phyloP scores from a whole-genome alignment of 2,329 filamentous ascomycete genomes.

The Lasiodiplodia theobromae region DNA sequence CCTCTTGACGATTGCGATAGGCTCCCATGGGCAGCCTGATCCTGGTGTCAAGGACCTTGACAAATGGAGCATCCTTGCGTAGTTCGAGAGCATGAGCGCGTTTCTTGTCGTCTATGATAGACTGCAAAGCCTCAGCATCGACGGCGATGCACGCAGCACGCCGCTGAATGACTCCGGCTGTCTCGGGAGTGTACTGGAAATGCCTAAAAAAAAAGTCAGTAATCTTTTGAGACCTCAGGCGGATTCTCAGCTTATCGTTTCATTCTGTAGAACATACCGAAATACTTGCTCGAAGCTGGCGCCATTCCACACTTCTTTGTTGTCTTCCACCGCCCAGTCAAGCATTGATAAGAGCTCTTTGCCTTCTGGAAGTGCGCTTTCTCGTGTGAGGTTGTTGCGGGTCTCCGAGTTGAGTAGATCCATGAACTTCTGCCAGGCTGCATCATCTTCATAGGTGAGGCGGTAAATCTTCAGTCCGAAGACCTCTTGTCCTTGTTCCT shows the following conservation, averaged over 20 bases:
- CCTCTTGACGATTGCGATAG: too few relatives aligned
- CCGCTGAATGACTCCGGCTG: not conserved
- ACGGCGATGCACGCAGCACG: not conserved
- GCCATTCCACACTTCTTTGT: not conserved
- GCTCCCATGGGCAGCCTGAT: not conserved
- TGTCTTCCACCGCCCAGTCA: not conserved
- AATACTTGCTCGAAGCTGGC: not conserved
- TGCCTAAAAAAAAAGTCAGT: not conserved
- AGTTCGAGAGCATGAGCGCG: too few relatives aligned
- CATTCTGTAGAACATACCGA: not conserved
- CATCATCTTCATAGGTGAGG: not conserved
- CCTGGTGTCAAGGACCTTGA: not conserved
- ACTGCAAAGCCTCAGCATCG: not conserved
- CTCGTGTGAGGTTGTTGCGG: not conserved
- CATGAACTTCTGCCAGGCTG: not conserved
- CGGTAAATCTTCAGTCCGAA: not conserved
- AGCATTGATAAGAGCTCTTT: not conserved
- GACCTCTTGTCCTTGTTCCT: not conserved
- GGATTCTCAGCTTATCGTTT: fast-evolving
- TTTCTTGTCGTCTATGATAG: not conserved
- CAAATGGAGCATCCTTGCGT: not conserved
- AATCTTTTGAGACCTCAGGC: too few relatives aligned
- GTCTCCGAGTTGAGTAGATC: not conserved
- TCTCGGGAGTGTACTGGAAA: not conserved
- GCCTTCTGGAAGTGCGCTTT: not conserved